phyloP scores from a whole-genome alignment of 306 rosid species.

The Vigna reflexopilosa region DNA sequence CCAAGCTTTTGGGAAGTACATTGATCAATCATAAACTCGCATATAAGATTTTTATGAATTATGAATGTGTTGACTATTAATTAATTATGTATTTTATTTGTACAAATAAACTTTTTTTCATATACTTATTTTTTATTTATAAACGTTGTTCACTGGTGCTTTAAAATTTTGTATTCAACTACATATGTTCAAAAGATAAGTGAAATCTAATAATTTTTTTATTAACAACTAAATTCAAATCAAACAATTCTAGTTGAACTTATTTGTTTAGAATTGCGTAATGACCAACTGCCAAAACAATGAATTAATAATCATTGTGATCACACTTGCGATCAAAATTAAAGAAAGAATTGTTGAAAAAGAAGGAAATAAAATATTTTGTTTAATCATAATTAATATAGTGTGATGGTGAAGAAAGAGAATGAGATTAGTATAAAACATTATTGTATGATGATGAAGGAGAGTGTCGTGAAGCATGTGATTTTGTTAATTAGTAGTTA shows the following conservation, averaged over 20 bases:
- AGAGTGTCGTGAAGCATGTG: constrained; percentile 30
- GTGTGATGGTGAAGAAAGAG: constrained; percentile 4
- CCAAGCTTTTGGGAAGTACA: constrained; percentile 11
- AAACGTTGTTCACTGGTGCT: too few relatives aligned
- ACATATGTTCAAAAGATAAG: too few relatives aligned
- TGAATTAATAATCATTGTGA: background rate
- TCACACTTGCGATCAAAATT: background rate
- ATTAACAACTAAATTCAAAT: too few relatives aligned
- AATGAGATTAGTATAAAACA: constrained; percentile 1
- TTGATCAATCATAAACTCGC: background rate
- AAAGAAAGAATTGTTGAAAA: constrained; percentile 17
- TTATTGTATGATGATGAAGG: background rate
- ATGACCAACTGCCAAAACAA: constrained; percentile 41
- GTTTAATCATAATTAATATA: constrained; percentile 4
- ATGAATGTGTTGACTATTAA: background rate
- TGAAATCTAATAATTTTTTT: too few relatives aligned
- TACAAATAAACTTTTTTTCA: background rate
- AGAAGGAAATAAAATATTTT: background rate
- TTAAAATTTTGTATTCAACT: too few relatives aligned
- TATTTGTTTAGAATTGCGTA: background rate
- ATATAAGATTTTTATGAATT: background rate
- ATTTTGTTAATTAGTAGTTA: background rate
- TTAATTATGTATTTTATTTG: background rate
- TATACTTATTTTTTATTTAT: too few relatives aligned
- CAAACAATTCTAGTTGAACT: background rate